phyloP scores from a whole-genome alignment of 495 filamentous ascomycete genomes.

The Tuber umbilicatum region DNA sequence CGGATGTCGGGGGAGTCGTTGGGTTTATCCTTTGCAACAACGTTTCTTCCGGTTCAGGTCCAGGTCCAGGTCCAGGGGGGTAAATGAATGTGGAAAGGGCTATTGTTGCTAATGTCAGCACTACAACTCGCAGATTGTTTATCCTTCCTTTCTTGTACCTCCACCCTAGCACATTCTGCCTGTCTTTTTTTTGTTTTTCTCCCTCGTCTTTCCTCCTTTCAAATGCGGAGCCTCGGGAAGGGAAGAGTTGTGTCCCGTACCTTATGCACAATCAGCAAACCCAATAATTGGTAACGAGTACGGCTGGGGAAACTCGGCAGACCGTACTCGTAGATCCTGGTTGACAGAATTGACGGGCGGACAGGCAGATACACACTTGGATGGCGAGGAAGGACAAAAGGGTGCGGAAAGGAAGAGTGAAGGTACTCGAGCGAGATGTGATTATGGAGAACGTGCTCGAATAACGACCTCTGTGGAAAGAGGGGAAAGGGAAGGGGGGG shows the following conservation, averaged over 20 bases:
- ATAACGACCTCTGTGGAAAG: conserved; percentile 22
- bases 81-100: conserved; percentile 15
- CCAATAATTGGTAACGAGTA: conserved; percentile 6
- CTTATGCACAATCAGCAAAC: conserved; percentile 12
- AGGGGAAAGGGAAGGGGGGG: conserved; percentile 4
- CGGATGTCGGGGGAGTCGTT: conserved; percentile 23
- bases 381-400: neutral
- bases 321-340: conserved; percentile 9
- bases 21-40: conserved; percentile 10
- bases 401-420: conserved; percentile 19
- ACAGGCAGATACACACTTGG: conserved; percentile 18
- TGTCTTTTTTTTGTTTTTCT: neutral
- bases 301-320: conserved; percentile 1
- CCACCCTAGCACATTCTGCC: neutral
- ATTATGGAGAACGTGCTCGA: conserved; percentile 22
- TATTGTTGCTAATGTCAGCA: conserved; percentile 25
- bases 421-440: conserved; percentile 11
- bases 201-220: conserved; percentile 13
- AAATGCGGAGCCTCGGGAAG: conserved; percentile 7
- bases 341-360: conserved; percentile 9
- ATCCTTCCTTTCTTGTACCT: conserved; percentile 4
- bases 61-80: conserved; percentile 14
- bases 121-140: conserved; percentile 19
- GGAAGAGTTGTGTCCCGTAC: conserved; percentile 9
- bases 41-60: conserved; percentile 18